Base-by-base conservation (phyloP, 176 grass and related monocot genomes). In the Bolboschoenus planiculmis region DNA sequence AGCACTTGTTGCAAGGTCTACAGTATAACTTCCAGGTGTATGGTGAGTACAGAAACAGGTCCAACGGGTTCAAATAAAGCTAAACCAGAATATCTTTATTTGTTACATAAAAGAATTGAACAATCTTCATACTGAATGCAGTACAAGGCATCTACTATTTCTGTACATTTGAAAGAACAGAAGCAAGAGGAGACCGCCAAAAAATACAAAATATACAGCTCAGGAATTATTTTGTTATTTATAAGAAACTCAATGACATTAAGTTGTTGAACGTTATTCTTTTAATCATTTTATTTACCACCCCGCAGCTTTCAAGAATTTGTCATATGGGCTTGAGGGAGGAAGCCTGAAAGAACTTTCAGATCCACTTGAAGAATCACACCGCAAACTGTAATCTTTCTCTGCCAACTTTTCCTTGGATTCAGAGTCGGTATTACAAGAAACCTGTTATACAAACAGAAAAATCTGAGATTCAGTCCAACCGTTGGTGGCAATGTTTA, bases 221-320 rank as follows among this genome's bases (percentile, higher is more conserved):
- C 1, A 14, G 27, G 50, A 81, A 29, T 51, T 9, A 80, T 42
- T 61, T 60, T 33, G 48, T 61, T 64, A 64, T 62, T 64, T 14
- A 43, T 1, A 10, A 46, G 10, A 66, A 82, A 50, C 9, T 50
- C 39, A 34, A 61, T 63, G 56, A n/a, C 21, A 35, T 82, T 10
- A 48, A 63, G 39, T 62, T 82, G 16, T 37, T 65, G 55, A n/a
- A 65, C 48, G 43, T n/a, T 46, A 56, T 18, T 82, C 27, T 10
- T 20, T 81, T n/a, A 30, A 63, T 65, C 42, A 29, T 82, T 31
- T 62, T 66, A 54, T 78, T 87, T 91, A 95, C 70, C 89, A 86
- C 66, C 96, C 96, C 79, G 93, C 96, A 67, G 96, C 96, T 90
- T 93, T 95, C 80, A 99, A 79, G 81, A 99, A 99, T 74, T 95